phyloP scores from a whole-genome alignment of 2,329 filamentous ascomycete genomes.

The Xylariaceae sp. region DNA sequence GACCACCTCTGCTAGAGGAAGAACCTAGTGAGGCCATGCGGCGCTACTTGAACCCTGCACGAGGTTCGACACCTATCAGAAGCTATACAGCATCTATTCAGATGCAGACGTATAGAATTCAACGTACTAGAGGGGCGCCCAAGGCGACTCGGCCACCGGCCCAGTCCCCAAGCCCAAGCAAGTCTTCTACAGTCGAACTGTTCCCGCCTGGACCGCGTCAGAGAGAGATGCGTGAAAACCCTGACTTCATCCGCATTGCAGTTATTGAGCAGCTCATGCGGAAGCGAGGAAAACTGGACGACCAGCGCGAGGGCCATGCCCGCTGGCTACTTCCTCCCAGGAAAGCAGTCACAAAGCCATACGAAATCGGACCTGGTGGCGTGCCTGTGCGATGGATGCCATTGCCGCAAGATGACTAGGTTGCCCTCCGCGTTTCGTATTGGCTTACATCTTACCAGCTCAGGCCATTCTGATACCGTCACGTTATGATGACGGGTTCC shows the following conservation, averaged over 20 bases:
- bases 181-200: slow-evolving; percentile 31
- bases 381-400: slow-evolving; percentile 56
- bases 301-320: slow-evolving; percentile 61
- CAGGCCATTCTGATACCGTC: slow-evolving; percentile 2
- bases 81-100: slow-evolving; percentile 62
- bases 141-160: slow-evolving; percentile 26
- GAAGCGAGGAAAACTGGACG: slow-evolving; percentile 59
- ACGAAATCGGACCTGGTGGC: slow-evolving; percentile 53
- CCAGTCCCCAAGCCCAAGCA: slow-evolving; percentile 27
- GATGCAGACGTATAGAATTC: slow-evolving; percentile 65
- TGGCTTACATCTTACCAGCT: not conserved
- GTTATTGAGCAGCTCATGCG: slow-evolving; percentile 71
- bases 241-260: slow-evolving; percentile 65
- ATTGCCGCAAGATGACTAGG: slow-evolving; percentile 24
- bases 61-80: slow-evolving; percentile 30
- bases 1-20: slow-evolving; percentile 57
- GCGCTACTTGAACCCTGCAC: slow-evolving; percentile 59
- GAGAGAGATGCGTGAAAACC: slow-evolving; percentile 64
- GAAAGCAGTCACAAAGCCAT: slow-evolving; percentile 47
- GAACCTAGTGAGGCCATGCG: slow-evolving; percentile 61
- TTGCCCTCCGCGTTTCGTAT: slow-evolving; percentile 1
- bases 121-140: slow-evolving; percentile 40
- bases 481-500: slow-evolving; percentile 7
- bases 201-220: slow-evolving; percentile 49
- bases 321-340: slow-evolving; percentile 64